Evolutionary conservation across 768 basidiomycete genomes (phyloP), one percentile per base, ranked within the genome.

Genomic region (Calocera viscosa): DNA sequence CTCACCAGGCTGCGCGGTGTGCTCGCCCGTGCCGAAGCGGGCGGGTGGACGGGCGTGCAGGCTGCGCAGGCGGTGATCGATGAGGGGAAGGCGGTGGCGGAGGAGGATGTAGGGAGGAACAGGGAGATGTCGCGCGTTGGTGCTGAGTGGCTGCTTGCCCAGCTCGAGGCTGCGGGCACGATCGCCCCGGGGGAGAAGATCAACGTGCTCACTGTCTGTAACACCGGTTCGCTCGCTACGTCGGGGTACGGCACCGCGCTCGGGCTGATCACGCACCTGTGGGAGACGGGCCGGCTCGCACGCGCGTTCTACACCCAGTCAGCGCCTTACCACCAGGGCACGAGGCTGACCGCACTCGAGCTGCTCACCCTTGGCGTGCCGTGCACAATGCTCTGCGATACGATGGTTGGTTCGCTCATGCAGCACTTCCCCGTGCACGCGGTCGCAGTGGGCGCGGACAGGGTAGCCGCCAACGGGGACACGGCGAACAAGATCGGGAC

Each of bases 401-500:
- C 91, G 38, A 96, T 96, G 90, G 91, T 98, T 19, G 95, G 95
- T 10, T 94, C 92, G 0, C 78, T 97, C 64, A 91, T 98, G 79
- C 91, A 94, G 73, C 85, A 93, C 73, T 82, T 90, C 73, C 76
- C 81, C 24, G 90, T 94, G 65, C 89, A 93, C 72, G 90, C 86
- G 30, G 85, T 94, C 66, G 85, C 89, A 90, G 92, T 94, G 39
- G 91, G 92, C 40, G 91, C 92, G 17, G 92, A 94, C 74, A 80
- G 93, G 67, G 86, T 98, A 70, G 91, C 92, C 1, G 83, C 79
- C 74, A 97, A 98, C 72, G 95, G 95, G 2, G 95, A 97, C 77
- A 97, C 95, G 1, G 95, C 95, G 17, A 98, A 98, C 81, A 98
- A 98, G 80, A 89, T 97, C 73, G 94, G 94, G 64, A 96, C 95